Base-by-base conservation (phyloP, 306 rosid species). In the Prunus kanzakura region DNA sequence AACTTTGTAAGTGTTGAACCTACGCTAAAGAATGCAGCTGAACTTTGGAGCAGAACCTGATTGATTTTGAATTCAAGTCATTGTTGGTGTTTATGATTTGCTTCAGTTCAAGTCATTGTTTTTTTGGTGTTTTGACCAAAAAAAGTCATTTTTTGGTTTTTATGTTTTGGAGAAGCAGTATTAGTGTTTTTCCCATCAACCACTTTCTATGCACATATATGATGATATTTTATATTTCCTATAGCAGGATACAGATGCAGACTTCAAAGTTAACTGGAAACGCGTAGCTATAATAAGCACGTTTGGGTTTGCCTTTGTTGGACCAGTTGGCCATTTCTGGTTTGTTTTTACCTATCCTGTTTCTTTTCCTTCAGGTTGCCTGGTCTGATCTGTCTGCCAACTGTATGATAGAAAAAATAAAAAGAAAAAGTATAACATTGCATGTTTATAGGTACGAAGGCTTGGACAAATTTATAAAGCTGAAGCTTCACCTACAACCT, bases 271-370 rank as follows among this genome's bases (percentile, higher is more conserved):
- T 58, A 79, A 89, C 79, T 89, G 98, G 98, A 88, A 71, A 80
- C 91, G 98, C 7, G 85, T 88, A 32, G 97, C 86, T 75, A 86
- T 85, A 80, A 93, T 97, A 50, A 93, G 98, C 70, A 55, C 82
- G 56, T 93, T 89, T 84, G 98, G 98, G 25, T 69, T 89, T 4
- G 91, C 88, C 73, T 93, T 87, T 84, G 94, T 93, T 76, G 98
- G 98, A 57, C 98, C 98, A 0, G 89, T 91, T 62, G 96, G 98
- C 41, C 96, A 91, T 82, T 91, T 93, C 87, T 93, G 97, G 98
- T 91, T 76, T 64, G 84, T 86, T 55, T 69, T 69, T 75, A 72
- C 57, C 14, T 43, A 11, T 71, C 66, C 32, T 16, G 12, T 30
- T 22, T 35, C 20, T 65, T 81, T 78, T 67, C 18, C 54, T 77